Evolutionary conservation across 2,329 filamentous ascomycete species (phyloP), one percentile per base, ranked within the genome.

Genomic region (Cladosporium colombiae): DNA sequence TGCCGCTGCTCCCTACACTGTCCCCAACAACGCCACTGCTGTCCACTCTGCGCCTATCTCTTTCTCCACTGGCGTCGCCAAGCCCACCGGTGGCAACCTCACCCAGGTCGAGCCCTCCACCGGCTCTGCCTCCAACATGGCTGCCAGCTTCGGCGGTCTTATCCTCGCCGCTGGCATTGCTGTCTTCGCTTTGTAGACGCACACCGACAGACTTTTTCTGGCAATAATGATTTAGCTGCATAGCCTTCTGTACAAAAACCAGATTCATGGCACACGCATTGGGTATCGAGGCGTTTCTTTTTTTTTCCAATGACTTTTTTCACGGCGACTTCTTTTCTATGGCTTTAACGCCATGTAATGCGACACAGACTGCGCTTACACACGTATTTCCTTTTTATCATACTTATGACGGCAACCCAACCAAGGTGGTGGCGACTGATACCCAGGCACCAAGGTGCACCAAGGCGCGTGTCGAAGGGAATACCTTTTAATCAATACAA

Each of bases 81-180:
- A 71, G 58, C 61, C 66, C 29, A 72, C 73, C 70, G 63, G 73
- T 76, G 66, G 55, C 69, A 61, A 69, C 70, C 59, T 68, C 73
- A 52, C 72, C 74, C 27, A 21, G 29, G 25, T 60, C 10, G 55
- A 60, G 44, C 31, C 69, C 50, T 67, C 67, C 44, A 69, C 70
- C 37, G 68, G 68, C 59, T 67, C 68, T 23, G 71, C 71, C 53
- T 53, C 72, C 68, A 69, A 74, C 53, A 46, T 73, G 44, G 73
- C 78, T 53, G 73, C 79, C 68, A 74, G 77, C 72, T 72, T 81
- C 65, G 77, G 74, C 49, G 79, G 78, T 67, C 69, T 77, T 13
- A 71, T 72, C 37, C 74, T 78, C 52, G 77, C 77, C 27, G 80
- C 78, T 63, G 78, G 76, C 68, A 70, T 79, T 44, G 79, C 78